phyloP scores from a whole-genome alignment of 2,329 filamentous ascomycete genomes.

The Nectriaceae sp. region DNA sequence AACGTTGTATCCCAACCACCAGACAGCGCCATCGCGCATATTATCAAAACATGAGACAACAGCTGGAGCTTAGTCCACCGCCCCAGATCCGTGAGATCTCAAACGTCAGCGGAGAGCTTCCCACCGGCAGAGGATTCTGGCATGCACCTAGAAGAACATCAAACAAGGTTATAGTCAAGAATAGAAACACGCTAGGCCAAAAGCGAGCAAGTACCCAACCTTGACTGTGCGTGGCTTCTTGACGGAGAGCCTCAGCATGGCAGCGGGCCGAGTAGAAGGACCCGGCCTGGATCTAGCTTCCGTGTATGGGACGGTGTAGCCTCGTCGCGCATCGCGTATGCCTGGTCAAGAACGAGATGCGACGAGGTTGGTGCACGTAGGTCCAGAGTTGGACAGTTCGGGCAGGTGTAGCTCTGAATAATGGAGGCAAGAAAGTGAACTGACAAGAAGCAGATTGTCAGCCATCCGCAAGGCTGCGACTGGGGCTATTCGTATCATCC shows the following conservation, averaged over 20 bases:
- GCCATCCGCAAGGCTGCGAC: too few species aligned
- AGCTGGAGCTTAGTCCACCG: neutral
- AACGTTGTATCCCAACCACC: neutral
- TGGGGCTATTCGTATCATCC: too few species aligned
- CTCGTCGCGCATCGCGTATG: too few species aligned
- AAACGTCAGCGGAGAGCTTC: neutral
- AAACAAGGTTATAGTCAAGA: slow-evolving; percentile 14
- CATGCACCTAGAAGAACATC: slow-evolving; percentile 7
- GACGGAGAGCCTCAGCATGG: slow-evolving; percentile 14
- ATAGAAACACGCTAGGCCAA: slow-evolving; percentile 21
- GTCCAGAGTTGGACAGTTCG: neutral
- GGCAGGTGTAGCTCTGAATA: neutral
- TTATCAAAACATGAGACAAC: neutral
- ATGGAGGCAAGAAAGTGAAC: neutral
- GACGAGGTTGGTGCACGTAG: neutral
- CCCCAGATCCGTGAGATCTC: neutral
- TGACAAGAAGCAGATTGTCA: too few species aligned
- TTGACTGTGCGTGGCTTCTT: slow-evolving; percentile 2
- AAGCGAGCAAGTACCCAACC: slow-evolving; percentile 7
- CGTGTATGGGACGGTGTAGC: neutral
- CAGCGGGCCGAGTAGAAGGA: neutral
- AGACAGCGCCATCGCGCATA: neutral
- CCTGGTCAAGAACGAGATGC: neutral
- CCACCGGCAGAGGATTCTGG: slow-evolving; percentile 1
- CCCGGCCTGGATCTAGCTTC: neutral